Base-by-base conservation (phyloP, 169 alveolate genomes). In the Ichthyophthirius multifiliis region DNA sequence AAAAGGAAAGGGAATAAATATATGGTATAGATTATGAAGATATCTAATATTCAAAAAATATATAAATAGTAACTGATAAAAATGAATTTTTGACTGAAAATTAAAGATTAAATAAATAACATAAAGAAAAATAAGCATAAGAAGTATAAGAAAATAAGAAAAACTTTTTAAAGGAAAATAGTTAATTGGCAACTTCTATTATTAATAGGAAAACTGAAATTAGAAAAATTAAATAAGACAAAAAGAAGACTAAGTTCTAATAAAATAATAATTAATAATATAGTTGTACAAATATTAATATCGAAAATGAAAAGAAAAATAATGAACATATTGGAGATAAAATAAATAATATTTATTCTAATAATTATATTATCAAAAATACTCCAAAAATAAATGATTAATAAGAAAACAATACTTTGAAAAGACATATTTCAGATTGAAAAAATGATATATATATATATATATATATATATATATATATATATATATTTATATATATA, bases 31-130 rank as follows among this genome's bases (percentile, higher is more conserved):
- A 45, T 23, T 75, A 37, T 13, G 79, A 65, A 20, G 31, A 45
- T 35, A 44, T 65, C 4, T 37, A 63, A 55, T 20, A 55, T 35
- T 35, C 64, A 10, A 39, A 46, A 18, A 79, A 35, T 10, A 62
- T 81, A 13, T 47, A 81, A 43, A 67, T 81, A 16, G 86, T 71
- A 4, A 81, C 86, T 15, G 86, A 81, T 71, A 81, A 81, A 20
- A 67, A 81, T 74, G 86, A 67, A 67, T 67, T 67, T 20, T 39
- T 67, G 41, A 67, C 62, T n/a, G 86, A 81, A 81, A 81, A 81
- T 41, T 48, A 81, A 43, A 67, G 80, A n/a, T 71, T 71, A 23
- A 23, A 43, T 12, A 81, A 81, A 63, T 43, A 48, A 62, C 82
- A 81, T 39, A 81, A 81, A 31, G 86, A 81, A 63, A 71, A 67